Evolutionary conservation across 2,329 filamentous ascomycete species (phyloP).

Genomic region (Waltergamsia citrina): DNA sequence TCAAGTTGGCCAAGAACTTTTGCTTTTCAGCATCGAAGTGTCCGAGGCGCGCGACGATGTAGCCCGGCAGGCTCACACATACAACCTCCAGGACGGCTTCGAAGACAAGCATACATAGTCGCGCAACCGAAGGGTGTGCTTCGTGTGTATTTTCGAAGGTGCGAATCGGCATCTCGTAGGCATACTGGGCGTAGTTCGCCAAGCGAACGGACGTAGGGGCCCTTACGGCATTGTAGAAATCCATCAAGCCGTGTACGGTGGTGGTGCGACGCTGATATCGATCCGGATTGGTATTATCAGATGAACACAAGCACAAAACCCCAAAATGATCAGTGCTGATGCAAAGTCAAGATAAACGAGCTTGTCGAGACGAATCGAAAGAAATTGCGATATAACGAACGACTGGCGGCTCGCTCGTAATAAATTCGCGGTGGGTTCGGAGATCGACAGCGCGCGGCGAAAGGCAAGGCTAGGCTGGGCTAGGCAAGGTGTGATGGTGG

Average conservation of each 20-base stretch:
- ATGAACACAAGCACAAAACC: too few species aligned
- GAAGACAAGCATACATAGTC: slow-evolving; percentile 77
- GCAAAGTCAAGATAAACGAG: too few species aligned
- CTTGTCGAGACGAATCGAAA: too few species aligned
- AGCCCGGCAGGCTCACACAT: slow-evolving; percentile 88
- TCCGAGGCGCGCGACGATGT: slow-evolving; percentile 80
- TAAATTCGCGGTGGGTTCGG: too few species aligned
- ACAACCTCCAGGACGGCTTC: slow-evolving; percentile 93
- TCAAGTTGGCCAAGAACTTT: slow-evolving; percentile 93
- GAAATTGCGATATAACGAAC: too few species aligned
- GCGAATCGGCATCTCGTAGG: slow-evolving; percentile 31
- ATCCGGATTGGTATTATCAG: not conserved
- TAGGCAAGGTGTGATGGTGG: too few species aligned
- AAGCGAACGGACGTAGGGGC: slow-evolving; percentile 37
- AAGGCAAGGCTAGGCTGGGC: too few species aligned
- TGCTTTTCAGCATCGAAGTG: slow-evolving; percentile 95
- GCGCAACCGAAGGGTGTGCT: slow-evolving; percentile 54
- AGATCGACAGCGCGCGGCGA: too few species aligned
- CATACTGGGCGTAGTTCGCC: slow-evolving; percentile 22
- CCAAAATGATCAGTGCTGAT: too few species aligned
- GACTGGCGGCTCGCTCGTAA: too few species aligned
- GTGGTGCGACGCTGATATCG: not conserved
- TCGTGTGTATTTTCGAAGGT: slow-evolving; percentile 32
- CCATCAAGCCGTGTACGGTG: slow-evolving; percentile 17
- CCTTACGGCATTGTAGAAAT: slow-evolving; percentile 24